Conservation (phyloP, 805 yeast species). For the Ogataea populi-albae region DNA sequence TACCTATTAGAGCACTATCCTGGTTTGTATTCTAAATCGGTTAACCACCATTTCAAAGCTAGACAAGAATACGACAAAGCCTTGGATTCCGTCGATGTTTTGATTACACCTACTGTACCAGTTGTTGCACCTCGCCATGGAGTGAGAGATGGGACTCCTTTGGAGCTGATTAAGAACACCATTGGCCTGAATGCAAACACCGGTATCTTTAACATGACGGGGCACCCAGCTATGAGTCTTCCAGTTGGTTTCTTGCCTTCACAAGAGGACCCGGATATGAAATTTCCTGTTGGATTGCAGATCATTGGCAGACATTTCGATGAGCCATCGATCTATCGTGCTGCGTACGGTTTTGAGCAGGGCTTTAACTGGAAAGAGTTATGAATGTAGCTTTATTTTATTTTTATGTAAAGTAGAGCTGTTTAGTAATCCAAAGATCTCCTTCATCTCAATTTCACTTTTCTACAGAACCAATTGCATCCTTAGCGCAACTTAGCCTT, state of each 20-base stretch:
- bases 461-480: too few relatives aligned
- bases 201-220: constrained; percentile 35
- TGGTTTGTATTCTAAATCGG: constrained; percentile 33
- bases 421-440: too few relatives aligned
- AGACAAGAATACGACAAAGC: constrained; percentile 32
- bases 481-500: too few relatives aligned
- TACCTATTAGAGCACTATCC: constrained; percentile 33
- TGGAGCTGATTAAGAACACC: constrained; percentile 26
- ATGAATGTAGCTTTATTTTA: constrained; percentile 4
- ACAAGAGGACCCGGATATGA: constrained; percentile 29
- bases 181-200: constrained; percentile 37
- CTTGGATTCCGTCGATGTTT: constrained; percentile 31
- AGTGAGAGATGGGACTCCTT: constrained; percentile 24
- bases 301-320: constrained; percentile 34
- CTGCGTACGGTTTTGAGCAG: constrained; percentile 38
- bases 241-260: constrained; percentile 34
- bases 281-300: constrained; percentile 37
- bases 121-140: constrained; percentile 31
- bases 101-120: constrained; percentile 34
- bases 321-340: constrained; percentile 31
- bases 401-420: too few relatives aligned
- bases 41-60: constrained; percentile 33
- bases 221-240: constrained; percentile 37
- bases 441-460: too few relatives aligned
- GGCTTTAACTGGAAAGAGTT: constrained; percentile 27